phyloP scores from a whole-genome alignment of 371 early-diverging fungal species.

The Syncephalastrum monosporum region DNA sequence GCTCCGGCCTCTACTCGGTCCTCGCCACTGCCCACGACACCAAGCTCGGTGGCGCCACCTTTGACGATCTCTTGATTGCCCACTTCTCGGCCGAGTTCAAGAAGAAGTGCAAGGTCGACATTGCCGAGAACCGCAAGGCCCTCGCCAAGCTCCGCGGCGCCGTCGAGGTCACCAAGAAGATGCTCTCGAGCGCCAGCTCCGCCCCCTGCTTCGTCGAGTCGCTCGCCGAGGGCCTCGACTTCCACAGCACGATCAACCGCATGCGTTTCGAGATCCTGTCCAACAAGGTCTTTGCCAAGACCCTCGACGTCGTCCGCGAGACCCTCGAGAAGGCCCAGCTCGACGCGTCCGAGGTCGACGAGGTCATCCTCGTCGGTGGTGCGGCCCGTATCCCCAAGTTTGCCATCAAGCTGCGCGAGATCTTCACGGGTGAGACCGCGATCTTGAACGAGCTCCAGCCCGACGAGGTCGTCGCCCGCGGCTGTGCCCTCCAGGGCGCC shows the following conservation, averaged over 20 bases:
- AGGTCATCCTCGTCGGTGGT: conserved; percentile 97
- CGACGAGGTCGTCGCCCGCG: conserved; percentile 98
- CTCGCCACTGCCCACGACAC: conserved; percentile 83
- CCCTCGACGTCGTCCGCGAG: conserved; percentile 71
- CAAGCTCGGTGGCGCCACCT: conserved; percentile 87
- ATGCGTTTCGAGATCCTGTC: conserved; percentile 92
- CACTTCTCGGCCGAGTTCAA: conserved; percentile 89
- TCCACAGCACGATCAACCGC: conserved; percentile 84
- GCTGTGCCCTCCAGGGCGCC: conserved; percentile 96
- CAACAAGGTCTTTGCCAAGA: conserved; percentile 75
- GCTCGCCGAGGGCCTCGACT: conserved; percentile 92
- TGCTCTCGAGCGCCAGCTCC: conserved; percentile 80
- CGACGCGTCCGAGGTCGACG: conserved; percentile 70
- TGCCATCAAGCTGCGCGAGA: conserved; percentile 73
- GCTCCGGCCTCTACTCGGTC: conserved; percentile 89
- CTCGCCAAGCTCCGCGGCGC: conserved; percentile 81
- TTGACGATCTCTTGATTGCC: conserved; percentile 87
- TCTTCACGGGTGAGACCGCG: conserved; percentile 76
- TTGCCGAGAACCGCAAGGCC: conserved; percentile 73
- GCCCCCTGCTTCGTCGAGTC: conserved; percentile 94
- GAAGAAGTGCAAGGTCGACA: conserved; percentile 80
- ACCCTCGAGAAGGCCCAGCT: conserved; percentile 73
- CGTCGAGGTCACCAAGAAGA: conserved; percentile 93
- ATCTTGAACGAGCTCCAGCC: conserved; percentile 73
- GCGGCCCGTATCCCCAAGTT: conserved; percentile 98